Evolutionary conservation across 2,329 filamentous ascomycete species (phyloP).

Genomic region (Macroventuria anomochaeta): DNA sequence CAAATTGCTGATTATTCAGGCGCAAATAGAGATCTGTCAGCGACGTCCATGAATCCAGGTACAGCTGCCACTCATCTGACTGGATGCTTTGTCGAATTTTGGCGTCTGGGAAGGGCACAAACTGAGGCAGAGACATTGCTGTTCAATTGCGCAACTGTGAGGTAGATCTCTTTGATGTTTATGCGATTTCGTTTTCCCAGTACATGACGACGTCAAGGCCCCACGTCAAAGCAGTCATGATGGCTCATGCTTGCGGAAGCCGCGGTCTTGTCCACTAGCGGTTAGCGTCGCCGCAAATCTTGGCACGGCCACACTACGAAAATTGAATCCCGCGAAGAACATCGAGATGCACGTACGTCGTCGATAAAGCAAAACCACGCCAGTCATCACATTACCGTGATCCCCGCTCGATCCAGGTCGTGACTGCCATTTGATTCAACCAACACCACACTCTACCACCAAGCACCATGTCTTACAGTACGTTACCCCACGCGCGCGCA

Average conservation of each 20-base stretch:
- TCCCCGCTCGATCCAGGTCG: conserved; percentile 54
- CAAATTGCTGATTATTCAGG: conserved; percentile 64
- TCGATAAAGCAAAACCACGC: conserved; percentile 40
- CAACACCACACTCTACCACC: conserved; percentile 31
- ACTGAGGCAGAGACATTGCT: conserved; percentile 65
- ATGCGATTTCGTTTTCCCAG: conserved; percentile 11
- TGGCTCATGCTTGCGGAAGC: conserved; percentile 29
- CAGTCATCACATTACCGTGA: conserved; percentile 63
- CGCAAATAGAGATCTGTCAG: conserved; percentile 71
- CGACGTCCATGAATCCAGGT: conserved; percentile 76
- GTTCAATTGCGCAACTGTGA: conserved; percentile 1
- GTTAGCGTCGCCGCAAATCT: conserved; percentile 3
- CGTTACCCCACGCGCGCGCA: conserved; percentile 3
- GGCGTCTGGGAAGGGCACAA: conserved; percentile 78
- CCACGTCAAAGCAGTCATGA: conserved; percentile 33
- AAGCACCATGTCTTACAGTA: conserved; percentile 48
- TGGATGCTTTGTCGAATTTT: conserved; percentile 70
- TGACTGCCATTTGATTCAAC: conserved; percentile 50
- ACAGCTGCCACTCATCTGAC: conserved; percentile 76
- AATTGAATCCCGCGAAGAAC: conserved; percentile 18
- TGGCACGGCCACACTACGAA: conserved; percentile 20
- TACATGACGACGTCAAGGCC: conserved; percentile 20
- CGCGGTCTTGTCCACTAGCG: not conserved
- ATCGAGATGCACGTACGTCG: conserved; percentile 37
- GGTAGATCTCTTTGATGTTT: conserved; percentile 1